Evolutionary conservation across 208 protist species (phyloP).

Genomic region (Acanthamoeba lenticulata): DNA sequence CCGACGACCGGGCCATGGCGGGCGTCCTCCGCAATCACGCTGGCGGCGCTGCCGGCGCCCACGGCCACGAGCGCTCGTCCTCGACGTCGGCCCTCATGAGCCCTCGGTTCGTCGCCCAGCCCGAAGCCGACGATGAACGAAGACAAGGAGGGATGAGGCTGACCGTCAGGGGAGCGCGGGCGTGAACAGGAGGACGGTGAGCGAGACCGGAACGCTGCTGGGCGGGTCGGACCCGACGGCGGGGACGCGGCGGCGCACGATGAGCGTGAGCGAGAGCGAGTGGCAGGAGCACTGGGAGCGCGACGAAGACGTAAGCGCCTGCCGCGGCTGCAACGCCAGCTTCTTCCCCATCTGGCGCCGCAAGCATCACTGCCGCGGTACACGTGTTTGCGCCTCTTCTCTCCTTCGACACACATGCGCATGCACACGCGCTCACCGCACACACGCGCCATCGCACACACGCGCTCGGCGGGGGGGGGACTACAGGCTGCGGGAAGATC

Average conservation of each 20-base stretch:
- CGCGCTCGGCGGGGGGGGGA: not conserved
- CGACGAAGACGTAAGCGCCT: not conserved
- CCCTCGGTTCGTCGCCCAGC: not conserved
- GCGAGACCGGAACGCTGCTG: not conserved
- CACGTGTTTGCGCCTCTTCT: no score
- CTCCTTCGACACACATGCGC: not conserved
- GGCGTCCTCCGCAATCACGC: not conserved
- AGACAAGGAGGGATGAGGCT: no score
- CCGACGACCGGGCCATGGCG: not conserved
- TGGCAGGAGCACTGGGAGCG: not conserved
- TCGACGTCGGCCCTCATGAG: not conserved
- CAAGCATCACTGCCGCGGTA: not conserved
- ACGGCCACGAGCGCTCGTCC: no score
- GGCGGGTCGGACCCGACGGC: no score
- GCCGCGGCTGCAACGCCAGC: not conserved
- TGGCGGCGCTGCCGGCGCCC: not conserved
- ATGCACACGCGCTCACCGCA: not conserved
- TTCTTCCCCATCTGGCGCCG: not conserved
- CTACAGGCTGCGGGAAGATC: not conserved
- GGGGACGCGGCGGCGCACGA: not conserved
- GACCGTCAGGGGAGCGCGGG: not conserved
- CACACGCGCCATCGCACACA: not conserved
- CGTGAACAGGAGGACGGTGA: not conserved
- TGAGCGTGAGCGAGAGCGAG: not conserved
- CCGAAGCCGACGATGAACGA: not conserved